Conservation (phyloP, 208 protist genomes). For the Strigomonas oncopelti region DNA sequence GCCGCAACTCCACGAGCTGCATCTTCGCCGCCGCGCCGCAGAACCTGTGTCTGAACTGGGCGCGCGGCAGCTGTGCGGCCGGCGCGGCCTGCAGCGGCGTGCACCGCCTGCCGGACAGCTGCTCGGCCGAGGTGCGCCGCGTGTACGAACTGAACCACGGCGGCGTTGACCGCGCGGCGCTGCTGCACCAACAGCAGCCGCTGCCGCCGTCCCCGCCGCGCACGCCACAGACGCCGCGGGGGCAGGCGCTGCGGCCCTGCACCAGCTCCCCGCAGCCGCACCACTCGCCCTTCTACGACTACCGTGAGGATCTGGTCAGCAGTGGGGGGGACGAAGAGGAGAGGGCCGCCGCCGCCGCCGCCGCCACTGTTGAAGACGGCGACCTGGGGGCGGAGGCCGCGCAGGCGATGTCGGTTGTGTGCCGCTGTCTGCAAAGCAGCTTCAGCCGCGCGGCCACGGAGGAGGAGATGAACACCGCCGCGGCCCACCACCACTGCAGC, state of each 20-base stretch:
- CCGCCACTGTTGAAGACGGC: neutral
- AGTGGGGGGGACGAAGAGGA: neutral
- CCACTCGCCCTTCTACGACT: conserved; percentile 1
- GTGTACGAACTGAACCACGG: conserved; percentile 67
- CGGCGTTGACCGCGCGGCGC: conserved; percentile 15
- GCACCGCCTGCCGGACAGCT: conserved; percentile 66
- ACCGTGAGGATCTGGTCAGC: neutral
- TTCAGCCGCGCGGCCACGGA: conserved; percentile 28
- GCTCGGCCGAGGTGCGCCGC: conserved; percentile 37
- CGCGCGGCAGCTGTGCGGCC: conserved; percentile 50
- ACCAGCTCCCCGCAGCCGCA: neutral
- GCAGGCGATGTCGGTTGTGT: conserved; percentile 13
- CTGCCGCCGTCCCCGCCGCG: neutral
- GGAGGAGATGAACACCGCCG: neutral
- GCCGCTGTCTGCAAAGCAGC: conserved; percentile 30
- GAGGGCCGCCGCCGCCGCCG: neutral
- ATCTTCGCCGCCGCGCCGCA: conserved; percentile 45
- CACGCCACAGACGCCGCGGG: neutral
- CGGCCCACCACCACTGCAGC: neutral
- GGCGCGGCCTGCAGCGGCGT: conserved; percentile 52
- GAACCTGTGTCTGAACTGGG: conserved; percentile 80
- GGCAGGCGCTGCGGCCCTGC: neutral
- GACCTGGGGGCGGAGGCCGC: conserved; percentile 4
- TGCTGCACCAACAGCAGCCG: neutral
- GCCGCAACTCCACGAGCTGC: conserved; percentile 65